phyloP scores from a whole-genome alignment of 2,329 filamentous ascomycete genomes.

The Pseudogymnoascus sp. region DNA sequence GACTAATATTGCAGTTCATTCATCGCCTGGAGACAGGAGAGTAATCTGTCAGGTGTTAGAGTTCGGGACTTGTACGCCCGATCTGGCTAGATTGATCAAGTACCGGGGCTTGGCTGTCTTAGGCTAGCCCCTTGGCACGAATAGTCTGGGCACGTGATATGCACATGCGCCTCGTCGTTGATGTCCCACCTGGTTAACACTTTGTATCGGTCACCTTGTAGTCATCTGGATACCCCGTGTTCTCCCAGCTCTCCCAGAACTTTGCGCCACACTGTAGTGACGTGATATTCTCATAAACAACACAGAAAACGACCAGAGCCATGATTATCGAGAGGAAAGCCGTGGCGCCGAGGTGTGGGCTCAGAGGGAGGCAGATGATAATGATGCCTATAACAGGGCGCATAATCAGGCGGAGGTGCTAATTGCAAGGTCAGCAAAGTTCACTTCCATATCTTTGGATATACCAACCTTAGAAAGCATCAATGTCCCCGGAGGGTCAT shows the following conservation, averaged over 20 bases:
- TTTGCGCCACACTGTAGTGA: constrained; percentile 15
- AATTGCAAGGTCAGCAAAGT: constrained; percentile 6
- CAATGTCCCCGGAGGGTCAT: constrained; percentile 28
- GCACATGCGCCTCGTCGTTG: background rate
- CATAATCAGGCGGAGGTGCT: constrained; percentile 14
- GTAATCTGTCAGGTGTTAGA: background rate
- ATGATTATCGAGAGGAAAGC: constrained; percentile 36
- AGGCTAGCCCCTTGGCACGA: background rate
- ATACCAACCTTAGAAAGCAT: constrained; percentile 14
- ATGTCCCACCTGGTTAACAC: background rate
- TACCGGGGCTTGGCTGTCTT: background rate
- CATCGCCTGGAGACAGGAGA: background rate
- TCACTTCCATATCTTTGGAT: background rate
- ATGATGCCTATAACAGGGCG: constrained; percentile 30
- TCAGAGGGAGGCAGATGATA: constrained; percentile 31
- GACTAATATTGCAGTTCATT: background rate
- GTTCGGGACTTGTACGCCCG: background rate
- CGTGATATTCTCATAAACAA: constrained; percentile 38
- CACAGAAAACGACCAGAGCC: constrained; percentile 35
- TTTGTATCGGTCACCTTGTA: background rate
- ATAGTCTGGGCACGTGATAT: background rate
- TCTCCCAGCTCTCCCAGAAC: constrained; percentile 27
- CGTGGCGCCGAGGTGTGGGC: constrained; percentile 27
- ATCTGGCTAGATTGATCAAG: background rate
- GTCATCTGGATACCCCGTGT: constrained; percentile 25